phyloP scores from a whole-genome alignment of 805 yeast species.

The Cyberlindnera xylosilytica region DNA sequence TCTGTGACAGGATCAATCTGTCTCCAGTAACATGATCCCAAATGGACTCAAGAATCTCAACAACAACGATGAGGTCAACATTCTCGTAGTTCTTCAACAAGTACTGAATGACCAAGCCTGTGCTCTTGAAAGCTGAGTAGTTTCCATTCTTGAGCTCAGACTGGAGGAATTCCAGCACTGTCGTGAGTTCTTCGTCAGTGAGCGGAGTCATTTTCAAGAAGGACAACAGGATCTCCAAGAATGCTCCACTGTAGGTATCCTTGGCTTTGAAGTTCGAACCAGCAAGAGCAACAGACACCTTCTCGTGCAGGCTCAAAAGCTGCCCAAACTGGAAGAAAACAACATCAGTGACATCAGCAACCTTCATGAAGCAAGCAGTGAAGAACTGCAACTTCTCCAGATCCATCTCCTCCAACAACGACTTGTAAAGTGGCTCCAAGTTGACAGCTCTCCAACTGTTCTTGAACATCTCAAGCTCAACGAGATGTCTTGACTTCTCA shows the following conservation, averaged over 20 bases:
- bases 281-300: background rate
- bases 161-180: constrained; percentile 19
- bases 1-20: constrained; percentile 63
- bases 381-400: constrained; percentile 30
- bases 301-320: constrained; percentile 10
- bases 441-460: constrained; percentile 29
- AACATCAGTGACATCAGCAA: constrained; percentile 12
- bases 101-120: constrained; percentile 18
- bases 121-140: constrained; percentile 10
- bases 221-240: constrained; percentile 23
- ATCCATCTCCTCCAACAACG: constrained; percentile 20
- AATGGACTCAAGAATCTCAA: constrained; percentile 37
- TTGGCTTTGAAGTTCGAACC: constrained; percentile 26
- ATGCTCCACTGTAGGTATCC: constrained; percentile 29
- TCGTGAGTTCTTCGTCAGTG: constrained; percentile 15
- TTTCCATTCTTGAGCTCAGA: constrained; percentile 16
- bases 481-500: constrained; percentile 21
- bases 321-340: constrained; percentile 15
- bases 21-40: constrained; percentile 61
- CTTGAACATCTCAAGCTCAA: constrained; percentile 25
- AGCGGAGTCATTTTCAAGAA: constrained; percentile 24
- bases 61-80: constrained; percentile 26
- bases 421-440: constrained; percentile 16
- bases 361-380: constrained; percentile 21
- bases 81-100: constrained; percentile 17